phyloP scores from a whole-genome alignment of 2,329 filamentous ascomycete genomes.

The Macrophomina phaseolina region DNA sequence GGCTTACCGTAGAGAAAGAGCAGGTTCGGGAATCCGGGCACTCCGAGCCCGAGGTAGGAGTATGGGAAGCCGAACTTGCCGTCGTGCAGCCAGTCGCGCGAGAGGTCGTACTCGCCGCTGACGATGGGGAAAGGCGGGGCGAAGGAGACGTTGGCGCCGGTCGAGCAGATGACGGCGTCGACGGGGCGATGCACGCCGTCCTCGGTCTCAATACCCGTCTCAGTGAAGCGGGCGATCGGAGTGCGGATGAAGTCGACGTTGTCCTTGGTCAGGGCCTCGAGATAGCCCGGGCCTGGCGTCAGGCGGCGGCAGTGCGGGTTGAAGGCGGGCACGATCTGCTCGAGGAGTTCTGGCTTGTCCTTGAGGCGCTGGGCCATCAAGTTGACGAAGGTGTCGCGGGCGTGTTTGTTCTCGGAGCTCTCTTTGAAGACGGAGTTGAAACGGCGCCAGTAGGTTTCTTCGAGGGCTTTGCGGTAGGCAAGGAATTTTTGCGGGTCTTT shows the following conservation, averaged over 20 bases:
- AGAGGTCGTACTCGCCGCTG: conserved; percentile 57
- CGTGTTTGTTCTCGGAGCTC: conserved; percentile 42
- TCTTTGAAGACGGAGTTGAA: conserved; percentile 47
- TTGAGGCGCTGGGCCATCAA: conserved; percentile 46
- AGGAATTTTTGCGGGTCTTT: conserved; percentile 67
- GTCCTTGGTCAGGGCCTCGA: conserved; percentile 48
- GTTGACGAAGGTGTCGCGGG: conserved; percentile 40
- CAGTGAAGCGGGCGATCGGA: conserved; percentile 47
- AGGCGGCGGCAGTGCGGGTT: conserved; percentile 41
- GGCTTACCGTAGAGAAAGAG: conserved; percentile 61
- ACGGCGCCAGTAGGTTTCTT: conserved; percentile 65
- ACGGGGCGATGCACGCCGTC: conserved; percentile 47
- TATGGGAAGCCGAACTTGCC: conserved; percentile 66
- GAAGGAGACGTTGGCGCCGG: conserved; percentile 63
- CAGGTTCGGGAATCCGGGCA: conserved; percentile 71
- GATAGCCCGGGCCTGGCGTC: conserved; percentile 43
- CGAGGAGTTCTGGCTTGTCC: conserved; percentile 49
- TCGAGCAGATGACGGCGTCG: conserved; percentile 64
- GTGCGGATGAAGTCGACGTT: conserved; percentile 49
- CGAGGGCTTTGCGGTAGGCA: conserved; percentile 48
- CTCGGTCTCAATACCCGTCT: conserved; percentile 45
- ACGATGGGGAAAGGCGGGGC: conserved; percentile 65
- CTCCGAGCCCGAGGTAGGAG: conserved; percentile 67
- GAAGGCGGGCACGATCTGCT: conserved; percentile 50
- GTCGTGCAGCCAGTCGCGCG: conserved; percentile 61